These are phyloP conservation scores for Globisporangium alternatum DNA, from an alignment of 352 stramenopile species.

Conservation along the genomic window DNA sequence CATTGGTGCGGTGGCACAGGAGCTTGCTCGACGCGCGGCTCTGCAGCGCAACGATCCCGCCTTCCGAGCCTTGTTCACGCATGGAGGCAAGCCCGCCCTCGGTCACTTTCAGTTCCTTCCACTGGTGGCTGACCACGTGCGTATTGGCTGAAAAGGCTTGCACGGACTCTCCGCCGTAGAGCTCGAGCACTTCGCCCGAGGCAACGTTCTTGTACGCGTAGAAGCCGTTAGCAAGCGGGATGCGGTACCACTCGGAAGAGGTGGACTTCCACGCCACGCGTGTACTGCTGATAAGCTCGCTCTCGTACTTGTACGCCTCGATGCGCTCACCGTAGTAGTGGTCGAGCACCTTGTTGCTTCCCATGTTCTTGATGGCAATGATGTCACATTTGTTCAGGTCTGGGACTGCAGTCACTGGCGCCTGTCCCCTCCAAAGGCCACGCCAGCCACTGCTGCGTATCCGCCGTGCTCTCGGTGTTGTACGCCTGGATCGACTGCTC, in stretches of 20 bases:
- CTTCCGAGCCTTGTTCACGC: neutral
- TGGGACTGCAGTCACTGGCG: neutral
- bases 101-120: neutral
- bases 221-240: neutral
- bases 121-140: neutral
- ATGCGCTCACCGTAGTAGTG: neutral
- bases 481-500: conserved; percentile 11
- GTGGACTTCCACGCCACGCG: neutral
- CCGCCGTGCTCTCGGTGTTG: neutral
- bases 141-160: neutral
- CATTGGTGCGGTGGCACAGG: neutral
- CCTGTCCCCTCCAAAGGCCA: neutral
- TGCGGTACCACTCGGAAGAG: neutral
- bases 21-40: neutral
- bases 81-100: neutral
- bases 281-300: neutral
- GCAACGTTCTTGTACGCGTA: conserved; percentile 1
- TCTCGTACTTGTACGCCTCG: neutral
- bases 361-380: neutral
- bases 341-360: neutral
- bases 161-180: neutral
- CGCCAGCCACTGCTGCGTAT: neutral
- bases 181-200: neutral
- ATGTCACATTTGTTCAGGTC: neutral
- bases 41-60: neutral